Base-by-base conservation (phyloP, 2,329 filamentous ascomycete genomes). In the Cercospora zeae-maydis region DNA sequence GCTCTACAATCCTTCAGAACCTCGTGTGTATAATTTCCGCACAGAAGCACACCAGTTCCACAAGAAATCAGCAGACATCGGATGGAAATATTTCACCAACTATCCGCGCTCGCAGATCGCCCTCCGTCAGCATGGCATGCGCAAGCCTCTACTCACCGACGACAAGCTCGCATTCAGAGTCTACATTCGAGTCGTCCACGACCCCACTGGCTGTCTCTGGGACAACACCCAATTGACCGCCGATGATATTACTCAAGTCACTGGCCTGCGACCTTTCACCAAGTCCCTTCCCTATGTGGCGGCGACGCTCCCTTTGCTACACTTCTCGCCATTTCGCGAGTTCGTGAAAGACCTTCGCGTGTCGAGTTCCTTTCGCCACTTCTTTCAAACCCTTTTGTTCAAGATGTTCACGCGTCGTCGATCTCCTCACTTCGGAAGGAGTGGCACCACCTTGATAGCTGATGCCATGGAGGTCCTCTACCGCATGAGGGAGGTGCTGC, bases 1-100 rank as follows among this genome's bases (percentile, higher is more conserved):
- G 52, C 76, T 87, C 53, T 88, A 88, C 77, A 88, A 88, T 65
- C 86, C 86, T 0, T 77, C 79, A 27, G 86, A 88, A 68, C 86
- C 86, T 51, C 81, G 84, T 6, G 84, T 84, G 4, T 80, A 84
- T 62, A 82, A 82, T 71, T 81, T 80, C 69, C 79, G 83, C 59
- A 82, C 80, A 11, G 84, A 83, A 45, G 78, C 81, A 52, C 84
- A 87, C 72, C 83, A 85, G 60, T 88, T 86, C 74, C 83, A 82
- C 67, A 79, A 80, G 33, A 78, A 82, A 57, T 84, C 83, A 45
- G 74, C 84, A 11, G 86, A 88, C 67, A 87, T 84, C 81, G 86
- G 86, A 2, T 88, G 85, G 84, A 84, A 83, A 34, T 82, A 85
- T 62, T 88, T 86, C 71, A 69, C 69, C 3, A 81, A 83, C 67